Evolutionary conservation across 371 early-diverging fungal species (phyloP), one percentile per base, ranked within the genome.

Genomic region (Apophysomyces ossiformis): DNA sequence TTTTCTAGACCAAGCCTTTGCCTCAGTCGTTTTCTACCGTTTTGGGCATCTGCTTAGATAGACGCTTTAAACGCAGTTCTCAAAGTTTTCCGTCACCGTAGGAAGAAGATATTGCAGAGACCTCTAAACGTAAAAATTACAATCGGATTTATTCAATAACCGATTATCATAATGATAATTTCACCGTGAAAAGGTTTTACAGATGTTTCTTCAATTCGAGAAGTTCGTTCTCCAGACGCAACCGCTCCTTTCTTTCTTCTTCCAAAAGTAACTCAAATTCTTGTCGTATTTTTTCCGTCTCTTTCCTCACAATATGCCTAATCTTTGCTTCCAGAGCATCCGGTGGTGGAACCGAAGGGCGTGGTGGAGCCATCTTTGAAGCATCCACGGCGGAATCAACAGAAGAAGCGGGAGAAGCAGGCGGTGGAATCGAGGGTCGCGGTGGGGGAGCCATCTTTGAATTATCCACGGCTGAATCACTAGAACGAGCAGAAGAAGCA

Each of bases 221-320:
- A 16, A 85, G 69, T 50, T 80, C 76, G 37, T 66, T 68, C 56
- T 84, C 78, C 36, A 85, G 65, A 21, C 66, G 66, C 43, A 74
- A 66, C 15, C 84, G 73, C n/a, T 72, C 68, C 35, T 64, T 71
- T 32, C 85, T 76, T 64, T 86, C 86, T 11, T 76, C 69, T 12
- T 82, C 65, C 56, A 86, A 70, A 58, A 61, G 58, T n/a, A 35
- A 18, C 64, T 79, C 79, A 60, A 79, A 77, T 61, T 84, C 81
- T 44, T 66, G 67, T 36, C 76, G 81, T 3, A 86, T 63, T 12
- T 78, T 77, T 35, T 82, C 78, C 12, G 81, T 66, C 62, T 83
- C 83, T 26, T 71, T 63, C 8, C 69, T 66, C 61, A 84, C 68
- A 39, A 68, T 71, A 15, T 73, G 70, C 35, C 74, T 70, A 15